Evolutionary conservation across 164 flowering plant species (phyloP).

Genomic region (Pachysandra terminalis): DNA sequence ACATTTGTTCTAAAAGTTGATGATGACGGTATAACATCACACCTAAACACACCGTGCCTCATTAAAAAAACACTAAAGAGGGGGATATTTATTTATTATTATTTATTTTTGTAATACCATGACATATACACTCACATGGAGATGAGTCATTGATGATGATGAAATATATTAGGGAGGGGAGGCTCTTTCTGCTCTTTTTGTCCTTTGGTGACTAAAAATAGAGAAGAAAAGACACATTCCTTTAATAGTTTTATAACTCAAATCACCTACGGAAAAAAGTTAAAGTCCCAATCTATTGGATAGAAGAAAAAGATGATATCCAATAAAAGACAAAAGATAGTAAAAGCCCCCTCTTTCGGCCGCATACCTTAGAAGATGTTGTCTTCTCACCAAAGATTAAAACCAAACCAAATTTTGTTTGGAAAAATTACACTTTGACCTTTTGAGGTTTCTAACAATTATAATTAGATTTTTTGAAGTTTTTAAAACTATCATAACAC

Average conservation of each 20-base stretch:
- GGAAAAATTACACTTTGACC: no score
- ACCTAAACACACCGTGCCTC: not conserved
- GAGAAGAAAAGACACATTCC: no score
- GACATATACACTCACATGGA: slow-evolving; percentile 15
- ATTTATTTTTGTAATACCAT: no score
- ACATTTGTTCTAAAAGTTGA: not conserved
- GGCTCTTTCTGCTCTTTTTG: not conserved
- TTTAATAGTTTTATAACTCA: no score
- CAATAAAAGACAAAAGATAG: not conserved
- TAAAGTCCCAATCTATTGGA: not conserved
- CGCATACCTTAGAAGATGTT: slow-evolving; percentile 23
- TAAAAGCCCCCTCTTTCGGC: slow-evolving; percentile 23
- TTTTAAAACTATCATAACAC: no score
- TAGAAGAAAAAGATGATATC: not conserved
- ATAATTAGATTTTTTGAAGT: no score
- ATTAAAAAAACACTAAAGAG: no score
- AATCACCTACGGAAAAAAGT: not conserved
- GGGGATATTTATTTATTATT: no score
- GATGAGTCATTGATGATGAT: slow-evolving; percentile 32
- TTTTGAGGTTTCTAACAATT: no score
- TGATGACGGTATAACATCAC: slow-evolving; percentile 3
- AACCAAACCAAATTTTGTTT: not conserved
- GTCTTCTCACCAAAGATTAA: slow-evolving; percentile 24
- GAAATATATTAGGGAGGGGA: not conserved
- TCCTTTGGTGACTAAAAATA: not conserved